Evolutionary conservation across 768 basidiomycete genomes (phyloP).

Genomic region (Lactarius psammicola): DNA sequence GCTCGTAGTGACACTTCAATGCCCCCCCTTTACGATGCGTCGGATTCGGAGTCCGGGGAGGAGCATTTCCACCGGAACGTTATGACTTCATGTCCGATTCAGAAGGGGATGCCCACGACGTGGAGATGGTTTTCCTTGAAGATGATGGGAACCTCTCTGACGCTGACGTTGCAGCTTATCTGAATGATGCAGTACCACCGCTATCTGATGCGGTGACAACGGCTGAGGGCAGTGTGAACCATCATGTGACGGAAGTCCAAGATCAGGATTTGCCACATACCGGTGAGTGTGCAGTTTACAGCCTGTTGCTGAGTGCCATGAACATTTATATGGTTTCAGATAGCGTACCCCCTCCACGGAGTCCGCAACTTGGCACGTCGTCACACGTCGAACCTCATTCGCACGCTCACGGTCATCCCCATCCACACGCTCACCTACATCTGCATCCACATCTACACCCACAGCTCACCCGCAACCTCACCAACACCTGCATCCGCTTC

Average conservation of each 20-base stretch:
- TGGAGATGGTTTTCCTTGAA: constrained; percentile 25
- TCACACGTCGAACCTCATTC: constrained; percentile 3
- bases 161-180: not conserved
- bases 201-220: not conserved
- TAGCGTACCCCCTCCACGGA: not conserved
- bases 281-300: constrained; percentile 12
- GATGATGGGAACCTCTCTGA: too few relatives aligned
- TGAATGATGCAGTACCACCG: not conserved
- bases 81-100: constrained; percentile 25
- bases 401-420: constrained; percentile 9
- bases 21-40: constrained; percentile 21
- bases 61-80: not conserved
- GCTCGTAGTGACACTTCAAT: constrained; percentile 23
- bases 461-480: constrained; percentile 2
- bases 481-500: constrained; percentile 3
- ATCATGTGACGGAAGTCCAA: constrained; percentile 19
- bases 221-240: not conserved
- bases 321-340: constrained; percentile 5
- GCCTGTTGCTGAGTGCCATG: not conserved
- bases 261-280: constrained; percentile 11
- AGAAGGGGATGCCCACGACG: constrained; percentile 26
- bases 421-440: constrained; percentile 2
- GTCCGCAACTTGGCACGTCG: not conserved
- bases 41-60: constrained; percentile 25
- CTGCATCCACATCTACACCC: not conserved